These are phyloP conservation scores for Salix brachista DNA, from an alignment of 345 rosid genomes.

Conservation along the genomic window DNA sequence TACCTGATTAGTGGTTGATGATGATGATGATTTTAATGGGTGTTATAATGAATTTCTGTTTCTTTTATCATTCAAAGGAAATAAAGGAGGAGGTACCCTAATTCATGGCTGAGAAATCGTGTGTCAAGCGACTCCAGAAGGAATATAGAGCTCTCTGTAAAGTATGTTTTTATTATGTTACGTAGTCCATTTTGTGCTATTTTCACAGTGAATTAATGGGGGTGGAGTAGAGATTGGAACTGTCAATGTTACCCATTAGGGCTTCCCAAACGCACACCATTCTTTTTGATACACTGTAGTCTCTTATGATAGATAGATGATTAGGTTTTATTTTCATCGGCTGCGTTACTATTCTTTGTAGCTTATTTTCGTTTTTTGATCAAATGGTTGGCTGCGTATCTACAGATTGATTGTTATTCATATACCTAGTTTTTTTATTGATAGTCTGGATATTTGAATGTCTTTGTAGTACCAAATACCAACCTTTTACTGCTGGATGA, in stretches of 20 bases:
- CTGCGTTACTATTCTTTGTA: not conserved
- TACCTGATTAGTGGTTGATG: not conserved
- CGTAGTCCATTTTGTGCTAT: not conserved
- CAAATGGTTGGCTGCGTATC: not conserved
- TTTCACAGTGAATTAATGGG: not conserved
- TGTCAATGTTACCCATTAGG: conserved; percentile 1
- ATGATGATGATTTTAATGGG: too few species aligned
- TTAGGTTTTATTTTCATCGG: not conserved
- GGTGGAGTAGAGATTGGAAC: not conserved
- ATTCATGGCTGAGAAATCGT: conserved; percentile 84
- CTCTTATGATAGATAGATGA: not conserved
- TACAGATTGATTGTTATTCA: not conserved
- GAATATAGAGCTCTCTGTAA: conserved; percentile 95
- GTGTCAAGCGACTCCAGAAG: conserved; percentile 92
- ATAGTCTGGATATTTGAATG: not conserved
- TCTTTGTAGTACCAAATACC: not conserved
- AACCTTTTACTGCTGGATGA: not conserved
- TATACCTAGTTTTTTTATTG: not conserved
- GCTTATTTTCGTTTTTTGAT: not conserved
- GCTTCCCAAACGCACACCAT: too few species aligned
- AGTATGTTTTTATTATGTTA: conserved; percentile 33
- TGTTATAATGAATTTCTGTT: too few species aligned
- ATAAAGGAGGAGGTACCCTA: not conserved
- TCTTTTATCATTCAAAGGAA: not conserved
- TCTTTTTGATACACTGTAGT: not conserved